Conservation (phyloP, 192 early-diverging fungal species). For the Coemansia guatemalensis region DNA sequence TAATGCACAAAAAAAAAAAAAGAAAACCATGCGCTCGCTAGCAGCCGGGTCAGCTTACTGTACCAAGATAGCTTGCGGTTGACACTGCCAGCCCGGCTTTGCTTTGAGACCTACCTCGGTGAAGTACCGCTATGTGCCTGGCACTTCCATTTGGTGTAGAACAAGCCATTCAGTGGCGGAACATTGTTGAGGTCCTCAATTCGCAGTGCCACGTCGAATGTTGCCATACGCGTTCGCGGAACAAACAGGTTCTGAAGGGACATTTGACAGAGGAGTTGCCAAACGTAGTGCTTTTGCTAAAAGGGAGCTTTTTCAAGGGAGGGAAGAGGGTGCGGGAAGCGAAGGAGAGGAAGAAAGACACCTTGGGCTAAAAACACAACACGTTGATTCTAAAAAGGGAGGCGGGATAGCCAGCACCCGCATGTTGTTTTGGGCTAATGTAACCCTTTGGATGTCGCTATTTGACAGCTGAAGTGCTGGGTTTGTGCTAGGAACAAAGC, state of each 20-base stretch:
- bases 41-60: not conserved
- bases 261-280: slow-evolving; percentile 16
- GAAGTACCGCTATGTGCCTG: slow-evolving; percentile 47
- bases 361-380: too few species aligned
- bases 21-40: not conserved
- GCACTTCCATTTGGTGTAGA: slow-evolving; percentile 76
- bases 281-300: not conserved
- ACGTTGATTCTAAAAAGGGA: not conserved
- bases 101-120: slow-evolving; percentile 13
- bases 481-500: too few species aligned
- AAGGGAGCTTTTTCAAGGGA: not conserved
- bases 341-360: not conserved
- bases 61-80: not conserved
- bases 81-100: not conserved
- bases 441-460: too few species aligned
- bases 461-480: too few species aligned
- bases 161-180: slow-evolving; percentile 76
- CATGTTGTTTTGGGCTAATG: too few species aligned
- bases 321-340: slow-evolving; percentile 1
- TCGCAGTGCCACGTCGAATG: slow-evolving; percentile 60
- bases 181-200: slow-evolving; percentile 81
- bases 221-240: slow-evolving; percentile 67
- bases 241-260: slow-evolving; percentile 66
- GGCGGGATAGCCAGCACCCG: not conserved
- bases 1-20: not conserved